Evolutionary conservation across 2,329 filamentous ascomycete genomes (phyloP).

Genomic region (Fusarium paranaense): DNA sequence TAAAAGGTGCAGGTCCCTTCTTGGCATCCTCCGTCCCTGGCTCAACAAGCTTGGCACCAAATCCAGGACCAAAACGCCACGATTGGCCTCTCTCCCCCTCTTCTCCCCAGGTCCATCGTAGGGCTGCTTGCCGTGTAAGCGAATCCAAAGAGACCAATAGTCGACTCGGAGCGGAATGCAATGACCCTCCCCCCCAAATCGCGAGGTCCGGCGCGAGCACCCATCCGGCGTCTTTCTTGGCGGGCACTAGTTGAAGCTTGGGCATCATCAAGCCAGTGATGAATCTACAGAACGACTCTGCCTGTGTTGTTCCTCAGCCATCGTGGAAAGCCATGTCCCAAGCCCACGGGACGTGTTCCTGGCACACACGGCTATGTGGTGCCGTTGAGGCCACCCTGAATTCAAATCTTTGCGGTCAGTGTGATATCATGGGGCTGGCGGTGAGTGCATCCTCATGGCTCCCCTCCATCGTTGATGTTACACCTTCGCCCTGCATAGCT

Average conservation of each 20-base stretch:
- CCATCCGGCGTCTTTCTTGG: background rate
- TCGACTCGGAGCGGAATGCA: background rate
- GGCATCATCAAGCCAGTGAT: background rate
- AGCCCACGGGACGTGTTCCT: background rate
- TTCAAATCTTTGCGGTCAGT: background rate
- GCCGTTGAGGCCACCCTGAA: conserved; percentile 4
- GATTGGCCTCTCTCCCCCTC: background rate
- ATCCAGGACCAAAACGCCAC: background rate
- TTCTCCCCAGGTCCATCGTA: background rate
- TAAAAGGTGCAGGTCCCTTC: background rate
- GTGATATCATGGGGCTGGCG: background rate
- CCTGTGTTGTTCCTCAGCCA: background rate
- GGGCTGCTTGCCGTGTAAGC: background rate
- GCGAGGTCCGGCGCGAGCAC: conserved; percentile 4
- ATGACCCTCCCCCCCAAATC: background rate
- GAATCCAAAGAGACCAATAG: background rate
- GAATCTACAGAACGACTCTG: background rate
- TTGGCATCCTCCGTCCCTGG: background rate
- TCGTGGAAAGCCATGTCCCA: background rate
- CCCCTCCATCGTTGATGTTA: background rate
- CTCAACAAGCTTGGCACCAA: background rate
- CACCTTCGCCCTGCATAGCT: background rate
- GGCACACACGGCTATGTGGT: background rate
- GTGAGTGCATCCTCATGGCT: background rate
- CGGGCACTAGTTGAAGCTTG: background rate